Conservation (phyloP, 192 early-diverging fungal genomes). For the Funneliformis geosporum region DNA sequence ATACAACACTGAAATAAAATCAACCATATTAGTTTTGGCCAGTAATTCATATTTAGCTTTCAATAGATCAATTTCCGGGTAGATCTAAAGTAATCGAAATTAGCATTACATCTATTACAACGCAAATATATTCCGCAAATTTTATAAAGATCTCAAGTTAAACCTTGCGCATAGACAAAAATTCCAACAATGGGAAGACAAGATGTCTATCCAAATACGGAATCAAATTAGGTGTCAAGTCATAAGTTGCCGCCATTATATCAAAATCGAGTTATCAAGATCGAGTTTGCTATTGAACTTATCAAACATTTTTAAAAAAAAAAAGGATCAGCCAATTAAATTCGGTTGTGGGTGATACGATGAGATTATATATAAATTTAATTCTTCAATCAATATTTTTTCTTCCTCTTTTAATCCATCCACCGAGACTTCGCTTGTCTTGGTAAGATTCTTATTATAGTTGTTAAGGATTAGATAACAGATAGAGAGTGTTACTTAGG, state of each 20-base stretch:
- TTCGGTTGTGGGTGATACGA: background rate
- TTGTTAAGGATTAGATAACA: too few species aligned
- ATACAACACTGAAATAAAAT: constrained; percentile 85
- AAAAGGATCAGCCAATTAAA: background rate
- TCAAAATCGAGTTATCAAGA: background rate
- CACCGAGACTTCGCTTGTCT: constrained; percentile 1
- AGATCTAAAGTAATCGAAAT: constrained; percentile 56
- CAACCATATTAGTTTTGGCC: constrained; percentile 90
- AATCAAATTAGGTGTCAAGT: constrained; percentile 80
- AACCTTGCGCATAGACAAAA: constrained; percentile 79
- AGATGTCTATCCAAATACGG: constrained; percentile 92
- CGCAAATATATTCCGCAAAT: background rate
- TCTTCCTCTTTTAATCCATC: constrained; percentile 25
- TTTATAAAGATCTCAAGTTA: background rate
- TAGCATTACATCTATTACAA: background rate
- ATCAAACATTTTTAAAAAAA: background rate
- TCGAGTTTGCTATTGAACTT: too few species aligned
- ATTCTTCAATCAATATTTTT: background rate
- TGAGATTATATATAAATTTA: constrained; percentile 4
- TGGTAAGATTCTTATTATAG: constrained; percentile 5
- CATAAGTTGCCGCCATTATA: constrained; percentile 64
- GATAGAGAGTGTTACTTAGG: background rate
- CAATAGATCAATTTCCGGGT: constrained; percentile 72
- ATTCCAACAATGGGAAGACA: constrained; percentile 88
- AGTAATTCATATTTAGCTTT: constrained; percentile 90